phyloP scores from a whole-genome alignment of 495 filamentous ascomycete species.

The Staphylotrichum tortipilum region DNA sequence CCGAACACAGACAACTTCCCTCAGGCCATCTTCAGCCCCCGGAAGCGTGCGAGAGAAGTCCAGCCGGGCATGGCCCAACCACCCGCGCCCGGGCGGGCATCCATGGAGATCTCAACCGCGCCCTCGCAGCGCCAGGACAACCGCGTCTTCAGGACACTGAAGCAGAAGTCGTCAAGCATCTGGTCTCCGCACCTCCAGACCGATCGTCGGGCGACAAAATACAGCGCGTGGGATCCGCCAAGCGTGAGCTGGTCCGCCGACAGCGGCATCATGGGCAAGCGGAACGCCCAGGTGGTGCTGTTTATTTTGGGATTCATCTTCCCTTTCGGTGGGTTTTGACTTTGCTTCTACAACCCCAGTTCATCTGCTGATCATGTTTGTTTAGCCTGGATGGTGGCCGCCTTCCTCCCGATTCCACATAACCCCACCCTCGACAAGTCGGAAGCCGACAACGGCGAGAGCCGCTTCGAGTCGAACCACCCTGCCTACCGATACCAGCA shows the following conservation, averaged over 20 bases:
- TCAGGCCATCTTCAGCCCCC: slow-evolving; percentile 43
- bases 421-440: slow-evolving; percentile 38
- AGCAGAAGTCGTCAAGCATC: slow-evolving; percentile 45
- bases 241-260: slow-evolving; percentile 56
- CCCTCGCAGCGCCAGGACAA: slow-evolving; percentile 16
- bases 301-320: slow-evolving; percentile 84
- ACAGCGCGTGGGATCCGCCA: slow-evolving; percentile 60
- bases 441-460: slow-evolving; percentile 25
- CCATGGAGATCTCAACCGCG: slow-evolving; percentile 27
- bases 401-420: slow-evolving; percentile 69
- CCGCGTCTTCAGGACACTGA: slow-evolving; percentile 21
- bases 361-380: no score
- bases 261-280: slow-evolving; percentile 51
- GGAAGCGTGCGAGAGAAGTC: slow-evolving; percentile 38
- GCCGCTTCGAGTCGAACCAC: slow-evolving; percentile 26
- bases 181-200: slow-evolving; percentile 70
- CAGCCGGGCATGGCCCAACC: slow-evolving; percentile 12
- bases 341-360: no score
- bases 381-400: slow-evolving; percentile 75
- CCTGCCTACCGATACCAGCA: slow-evolving; percentile 36
- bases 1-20: slow-evolving; percentile 41
- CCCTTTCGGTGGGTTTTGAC: slow-evolving; percentile 58
- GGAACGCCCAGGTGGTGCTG: slow-evolving; percentile 76
- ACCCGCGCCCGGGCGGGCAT: slow-evolving; percentile 16
- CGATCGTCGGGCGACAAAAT: slow-evolving; percentile 49